Base-by-base conservation (phyloP, 2,329 filamentous ascomycete genomes). In the Sphaerulina musiva region DNA sequence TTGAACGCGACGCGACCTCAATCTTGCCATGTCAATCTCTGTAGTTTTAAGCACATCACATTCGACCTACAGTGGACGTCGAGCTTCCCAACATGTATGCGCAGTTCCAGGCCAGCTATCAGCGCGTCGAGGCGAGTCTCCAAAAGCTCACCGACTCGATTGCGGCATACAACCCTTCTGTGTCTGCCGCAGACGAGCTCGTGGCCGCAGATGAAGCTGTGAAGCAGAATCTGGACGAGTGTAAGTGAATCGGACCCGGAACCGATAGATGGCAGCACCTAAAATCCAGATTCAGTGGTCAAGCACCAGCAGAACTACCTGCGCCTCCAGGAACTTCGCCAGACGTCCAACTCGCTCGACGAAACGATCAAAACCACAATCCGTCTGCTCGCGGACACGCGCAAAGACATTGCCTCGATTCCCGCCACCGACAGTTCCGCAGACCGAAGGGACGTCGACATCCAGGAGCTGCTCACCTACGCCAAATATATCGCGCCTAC, bases 401-500 rank as follows among this genome's bases (percentile, higher is more conserved):
- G 89, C 63, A 84, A 81, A 62, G 87, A 91, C 61, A 81, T 93
- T 40, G 78, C 84, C 41, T 76, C 78, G 26, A 83, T 83, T 1
- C 78, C 80, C 2, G 78, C 79, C 1, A 84, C 82, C 5, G 70
- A 70, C 17, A 31, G 41, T 31, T 29, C 26, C 36, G 12, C 48
- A 2, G 60, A 80, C 4, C 68, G 76, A n/a, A 56, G 69, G 5
- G 69, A 75, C 20, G 74, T 93, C 47, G 79, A 79, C 3, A 88
- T 89, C 66, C 78, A 83, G 43, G 85, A 91, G 61, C 80, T 95
- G 0, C 82, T 95, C 20, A 79, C 77, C 58, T 93, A 89, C 68
- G 89, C 88, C 20, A 85, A 85, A 42, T 83, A 85, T 59, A 93
- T 95, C 66, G 86, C 84, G 69, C 86, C 84, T 68, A 89, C 85